Percentiles rank a stretch among this genome's conserved stretches.
Evolutionary conservation across 352 stramenopile genomes (phyloP).

Genomic region (Globisporangium camurandrum): DNA sequence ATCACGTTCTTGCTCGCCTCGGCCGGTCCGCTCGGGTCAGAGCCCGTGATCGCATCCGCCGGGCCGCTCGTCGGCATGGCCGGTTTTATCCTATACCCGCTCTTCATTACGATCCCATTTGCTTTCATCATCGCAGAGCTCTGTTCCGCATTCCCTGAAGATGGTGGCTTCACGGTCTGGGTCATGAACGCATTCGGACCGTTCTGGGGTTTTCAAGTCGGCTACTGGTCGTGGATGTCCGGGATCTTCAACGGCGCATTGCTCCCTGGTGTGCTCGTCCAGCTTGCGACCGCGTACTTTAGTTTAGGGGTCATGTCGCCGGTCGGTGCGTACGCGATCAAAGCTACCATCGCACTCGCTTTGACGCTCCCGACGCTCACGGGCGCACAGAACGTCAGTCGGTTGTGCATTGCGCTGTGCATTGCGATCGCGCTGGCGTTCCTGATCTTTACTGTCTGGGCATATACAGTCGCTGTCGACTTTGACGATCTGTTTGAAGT

Average conservation of each 20-base stretch:
- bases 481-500: constrained; percentile 36
- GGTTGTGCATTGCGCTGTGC: constrained; percentile 21
- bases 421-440: constrained; percentile 30
- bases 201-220: constrained; percentile 76
- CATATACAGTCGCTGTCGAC: constrained; percentile 16
- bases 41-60: constrained; percentile 39
- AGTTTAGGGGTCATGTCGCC: constrained; percentile 19
- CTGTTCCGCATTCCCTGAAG: constrained; percentile 63
- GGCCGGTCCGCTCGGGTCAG: constrained; percentile 40
- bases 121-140: constrained; percentile 56
- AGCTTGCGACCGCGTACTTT: constrained; percentile 27
- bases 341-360: constrained; percentile 24
- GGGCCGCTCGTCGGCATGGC: constrained; percentile 51
- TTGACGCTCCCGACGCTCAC: constrained; percentile 30
- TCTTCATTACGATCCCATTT: constrained; percentile 58
- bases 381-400: constrained; percentile 24
- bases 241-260: constrained; percentile 50
- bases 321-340: constrained; percentile 21
- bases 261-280: constrained; percentile 53
- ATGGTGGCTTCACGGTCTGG: constrained; percentile 67
- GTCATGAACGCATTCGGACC: constrained; percentile 58
- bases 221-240: constrained; percentile 79
- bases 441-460: constrained; percentile 41
- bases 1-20: constrained; percentile 50
- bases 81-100: constrained; percentile 44